Conservation (phyloP, 768 basidiomycete genomes). For the Dioszegia hungarica region DNA sequence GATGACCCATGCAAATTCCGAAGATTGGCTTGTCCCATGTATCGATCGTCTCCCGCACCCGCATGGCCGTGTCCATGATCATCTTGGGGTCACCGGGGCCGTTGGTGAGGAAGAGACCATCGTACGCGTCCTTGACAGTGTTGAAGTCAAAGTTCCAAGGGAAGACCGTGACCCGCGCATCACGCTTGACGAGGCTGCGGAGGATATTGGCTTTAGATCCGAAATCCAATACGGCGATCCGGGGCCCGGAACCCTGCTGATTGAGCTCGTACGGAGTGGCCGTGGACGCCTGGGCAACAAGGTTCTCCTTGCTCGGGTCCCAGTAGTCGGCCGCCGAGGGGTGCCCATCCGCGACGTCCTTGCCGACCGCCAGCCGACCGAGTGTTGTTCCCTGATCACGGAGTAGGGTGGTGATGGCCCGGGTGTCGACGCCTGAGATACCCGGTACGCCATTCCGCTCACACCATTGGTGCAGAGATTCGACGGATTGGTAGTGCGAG, state of each 20-base stretch:
- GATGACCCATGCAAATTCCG: constrained; percentile 99
- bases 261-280: constrained; percentile 78
- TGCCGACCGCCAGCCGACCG: constrained; percentile 78
- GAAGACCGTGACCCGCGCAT: constrained; percentile 86
- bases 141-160: constrained; percentile 99
- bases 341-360: constrained; percentile 58
- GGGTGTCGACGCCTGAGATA: constrained; percentile 94
- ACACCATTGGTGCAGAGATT: constrained; percentile 92
- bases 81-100: constrained; percentile 91
- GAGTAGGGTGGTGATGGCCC: constrained; percentile 86
- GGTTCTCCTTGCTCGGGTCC: constrained; percentile 87
- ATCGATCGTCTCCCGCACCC: constrained; percentile 71
- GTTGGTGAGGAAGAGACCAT: constrained; percentile 93
- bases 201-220: constrained; percentile 97
- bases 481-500: constrained; percentile 89
- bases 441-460: constrained; percentile 81
- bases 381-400: constrained; percentile 97
- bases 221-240: constrained; percentile 93
- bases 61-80: constrained; percentile 76
- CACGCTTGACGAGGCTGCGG: constrained; percentile 83
- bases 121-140: constrained; percentile 76
- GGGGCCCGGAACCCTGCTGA: constrained; percentile 69
- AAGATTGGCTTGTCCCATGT: constrained; percentile 95
- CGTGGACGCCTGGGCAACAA: constrained; percentile 89
- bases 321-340: constrained; percentile 73